Percentiles rank a stretch among this genome's conserved stretches.
Evolutionary conservation across 2,329 filamentous ascomycete genomes (phyloP).

Genomic region (Botryotinia calthae): DNA sequence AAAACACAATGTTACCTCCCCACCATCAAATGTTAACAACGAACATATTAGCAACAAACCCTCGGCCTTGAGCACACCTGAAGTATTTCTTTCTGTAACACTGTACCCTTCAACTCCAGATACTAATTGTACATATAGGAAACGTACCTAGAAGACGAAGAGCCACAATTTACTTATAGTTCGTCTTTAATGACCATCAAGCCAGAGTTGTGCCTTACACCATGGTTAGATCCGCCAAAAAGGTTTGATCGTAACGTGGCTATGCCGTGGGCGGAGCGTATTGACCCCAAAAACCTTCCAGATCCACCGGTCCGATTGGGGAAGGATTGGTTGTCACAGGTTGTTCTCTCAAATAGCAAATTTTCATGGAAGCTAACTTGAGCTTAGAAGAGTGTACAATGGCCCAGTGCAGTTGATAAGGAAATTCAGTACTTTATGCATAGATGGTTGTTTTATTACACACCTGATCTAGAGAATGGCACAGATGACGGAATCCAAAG

Average conservation of each 20-base stretch:
- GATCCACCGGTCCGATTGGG: conserved; percentile 1
- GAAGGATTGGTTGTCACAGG: conserved; percentile 20
- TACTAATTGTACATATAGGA: conserved; percentile 11
- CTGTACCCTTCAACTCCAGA: not conserved
- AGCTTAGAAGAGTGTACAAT: conserved; percentile 7
- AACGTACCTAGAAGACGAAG: conserved; percentile 6
- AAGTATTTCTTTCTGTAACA: conserved; percentile 9
- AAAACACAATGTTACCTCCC: not conserved
- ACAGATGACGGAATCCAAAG: conserved; percentile 16
- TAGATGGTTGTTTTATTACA: conserved; percentile 15
- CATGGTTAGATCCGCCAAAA: conserved; percentile 19
- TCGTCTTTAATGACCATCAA: conserved; percentile 14
- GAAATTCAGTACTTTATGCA: conserved; percentile 21
- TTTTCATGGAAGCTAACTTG: conserved; percentile 2
- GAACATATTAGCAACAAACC: not conserved
- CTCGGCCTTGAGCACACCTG: not conserved
- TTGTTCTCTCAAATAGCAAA: not conserved
- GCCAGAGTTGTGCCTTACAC: conserved; percentile 15
- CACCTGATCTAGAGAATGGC: not conserved
- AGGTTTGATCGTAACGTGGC: conserved; percentile 19
- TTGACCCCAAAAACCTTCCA: conserved; percentile 10
- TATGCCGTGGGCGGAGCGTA: conserved; percentile 8
- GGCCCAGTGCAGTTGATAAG: conserved; percentile 14
- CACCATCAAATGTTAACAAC: conserved; percentile 2
- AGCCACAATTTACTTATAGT: conserved; percentile 6